Percentiles rank a stretch among this genome's conserved stretches.
Evolutionary conservation across 116 monocot species (phyloP).

Genomic region (Dioscorea cayenensis): DNA sequence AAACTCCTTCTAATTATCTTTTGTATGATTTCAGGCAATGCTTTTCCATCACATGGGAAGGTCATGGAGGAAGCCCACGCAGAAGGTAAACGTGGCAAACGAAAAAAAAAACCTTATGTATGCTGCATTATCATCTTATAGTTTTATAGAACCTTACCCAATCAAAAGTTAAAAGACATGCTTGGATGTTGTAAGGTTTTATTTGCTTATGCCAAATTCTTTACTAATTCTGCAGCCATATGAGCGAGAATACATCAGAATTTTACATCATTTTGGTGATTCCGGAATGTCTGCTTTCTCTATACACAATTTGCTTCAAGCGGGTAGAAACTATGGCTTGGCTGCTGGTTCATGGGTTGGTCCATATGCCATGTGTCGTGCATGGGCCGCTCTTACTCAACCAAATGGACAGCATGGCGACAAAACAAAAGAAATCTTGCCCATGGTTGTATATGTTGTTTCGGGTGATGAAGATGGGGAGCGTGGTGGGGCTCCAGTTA

Average conservation of each 20-base stretch:
- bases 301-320: constrained; percentile 83
- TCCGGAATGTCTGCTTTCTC: constrained; percentile 57
- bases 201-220: constrained; percentile 21
- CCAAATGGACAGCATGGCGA: constrained; percentile 17
- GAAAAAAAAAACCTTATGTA: too few relatives aligned
- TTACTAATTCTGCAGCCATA: constrained; percentile 73
- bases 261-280: constrained; percentile 88
- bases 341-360: constrained; percentile 93
- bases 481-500: constrained; percentile 92
- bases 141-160: background rate
- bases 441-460: constrained; percentile 87
- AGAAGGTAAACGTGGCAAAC: constrained; percentile 47
- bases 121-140: constrained; percentile 12
- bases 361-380: constrained; percentile 97
- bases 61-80: constrained; percentile 72
- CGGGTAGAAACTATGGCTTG: constrained; percentile 80
- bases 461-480: constrained; percentile 98
- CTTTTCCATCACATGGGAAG: constrained; percentile 86
- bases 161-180: background rate
- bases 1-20: background rate
- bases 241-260: constrained; percentile 55
- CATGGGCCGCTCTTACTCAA: constrained; percentile 78
- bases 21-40: constrained; percentile 45
- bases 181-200: background rate
- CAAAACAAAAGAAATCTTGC: constrained; percentile 40